Evolutionary conservation across 768 basidiomycete species (phyloP), one percentile per base, ranked within the genome.

Genomic region (Collybia nuda): DNA sequence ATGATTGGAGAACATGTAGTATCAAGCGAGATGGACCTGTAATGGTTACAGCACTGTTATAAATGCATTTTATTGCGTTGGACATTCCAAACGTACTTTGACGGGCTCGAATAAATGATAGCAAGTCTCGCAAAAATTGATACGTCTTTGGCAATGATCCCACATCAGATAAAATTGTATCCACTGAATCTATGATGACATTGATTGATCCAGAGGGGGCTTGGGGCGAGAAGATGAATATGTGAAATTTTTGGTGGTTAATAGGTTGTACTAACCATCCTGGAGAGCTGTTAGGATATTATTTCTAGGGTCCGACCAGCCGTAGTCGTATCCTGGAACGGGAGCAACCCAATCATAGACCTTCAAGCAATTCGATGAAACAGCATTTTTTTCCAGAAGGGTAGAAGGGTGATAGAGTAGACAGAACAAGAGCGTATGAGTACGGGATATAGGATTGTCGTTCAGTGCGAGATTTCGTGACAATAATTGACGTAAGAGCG

Each of bases 101-200:
- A 29, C 80, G 81, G 7, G 67, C 58, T 36, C 68, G 68, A 44
- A 86, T 55, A n/a, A 75, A 54, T 21, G 58, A 40, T 12, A 81
- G 67, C 18, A 89, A 58, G 9, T 73, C 66, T 23, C 62, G 71
- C 24, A 92, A 71, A 50, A 82, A 74, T 28, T 65, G 72, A 56
- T 80, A 82, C 1, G 81, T 71, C 54, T 74, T 71, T 5, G 86
- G 65, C 19, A 73, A 50, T 11, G 87, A 84, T 9, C 72, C 76
- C 19, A 80, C 60, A 59, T 91, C 86, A 8, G 78, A 71, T 4
- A 75, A 61, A 19, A 93, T 66, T 3, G 82, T 85, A 56, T 90
- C 85, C 15, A 84, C 66, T 17, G 88, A 88, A 63, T 93, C 92
- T 29, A 93, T 73, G 45, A 88, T 63, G 19, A 90, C 77, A 53